phyloP scores from a whole-genome alignment of 176 grass and related monocot species.

The Thalia dealbata region DNA sequence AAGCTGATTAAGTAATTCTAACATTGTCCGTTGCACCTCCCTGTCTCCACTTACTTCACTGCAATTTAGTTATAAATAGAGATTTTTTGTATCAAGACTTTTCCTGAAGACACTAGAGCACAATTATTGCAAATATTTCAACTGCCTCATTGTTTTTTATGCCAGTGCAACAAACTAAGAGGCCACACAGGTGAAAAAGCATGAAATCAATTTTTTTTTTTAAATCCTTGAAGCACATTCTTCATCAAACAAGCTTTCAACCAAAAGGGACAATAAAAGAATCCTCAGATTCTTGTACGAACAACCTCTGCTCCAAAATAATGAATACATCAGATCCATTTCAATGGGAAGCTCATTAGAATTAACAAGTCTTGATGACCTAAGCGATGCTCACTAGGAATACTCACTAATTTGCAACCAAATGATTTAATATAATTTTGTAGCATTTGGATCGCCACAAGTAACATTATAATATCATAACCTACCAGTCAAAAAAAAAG shows the following conservation, averaged over 20 bases:
- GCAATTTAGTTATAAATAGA: slow-evolving; percentile 1
- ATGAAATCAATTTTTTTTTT: not conserved
- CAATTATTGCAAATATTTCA: not conserved
- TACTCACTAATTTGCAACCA: not conserved
- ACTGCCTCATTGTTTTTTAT: not conserved
- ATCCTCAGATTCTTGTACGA: too few relatives aligned
- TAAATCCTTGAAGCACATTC: not conserved
- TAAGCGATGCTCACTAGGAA: not conserved
- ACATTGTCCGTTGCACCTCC: slow-evolving; percentile 74
- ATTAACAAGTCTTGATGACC: not conserved
- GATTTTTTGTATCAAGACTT: not conserved
- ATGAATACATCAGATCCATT: not conserved
- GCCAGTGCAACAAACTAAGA: not conserved
- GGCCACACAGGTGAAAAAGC: not conserved
- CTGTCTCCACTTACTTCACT: slow-evolving; percentile 78
- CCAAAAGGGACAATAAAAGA: too few relatives aligned
- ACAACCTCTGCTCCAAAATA: too few relatives aligned
- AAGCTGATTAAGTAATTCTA: slow-evolving; percentile 74
- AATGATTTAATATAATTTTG: not conserved
- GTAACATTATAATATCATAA: not conserved
- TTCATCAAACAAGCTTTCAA: too few relatives aligned
- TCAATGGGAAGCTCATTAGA: too few relatives aligned
- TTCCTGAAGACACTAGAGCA: not conserved
- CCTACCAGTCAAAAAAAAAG: not conserved
- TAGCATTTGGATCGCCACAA: not conserved